A percentile compares a stretch with the other conserved stretches of the same genome.
Conservation (phyloP, 2,329 filamentous ascomycete species). For the Xylariaceae sp. region DNA sequence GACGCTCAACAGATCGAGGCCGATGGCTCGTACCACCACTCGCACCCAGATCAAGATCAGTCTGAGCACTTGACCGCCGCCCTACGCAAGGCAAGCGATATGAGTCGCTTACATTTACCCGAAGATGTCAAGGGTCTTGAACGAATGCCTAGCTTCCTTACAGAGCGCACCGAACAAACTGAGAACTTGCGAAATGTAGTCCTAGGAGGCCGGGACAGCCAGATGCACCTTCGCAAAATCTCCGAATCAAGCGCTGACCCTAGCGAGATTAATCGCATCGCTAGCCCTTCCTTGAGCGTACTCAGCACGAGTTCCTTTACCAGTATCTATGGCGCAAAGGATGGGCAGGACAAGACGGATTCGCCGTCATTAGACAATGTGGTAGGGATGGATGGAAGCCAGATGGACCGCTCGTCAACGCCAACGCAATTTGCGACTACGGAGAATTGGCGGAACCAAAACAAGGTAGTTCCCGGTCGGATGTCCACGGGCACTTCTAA, state of each 20-base stretch:
- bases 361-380: slow-evolving; percentile 21
- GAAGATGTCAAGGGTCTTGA: slow-evolving; percentile 46
- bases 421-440: slow-evolving; percentile 20
- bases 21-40: slow-evolving; percentile 40
- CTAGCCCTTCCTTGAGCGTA: slow-evolving; percentile 64
- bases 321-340: slow-evolving; percentile 60
- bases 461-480: slow-evolving; percentile 28
- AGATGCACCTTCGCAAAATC: slow-evolving; percentile 53
- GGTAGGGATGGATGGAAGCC: slow-evolving; percentile 29
- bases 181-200: slow-evolving; percentile 65
- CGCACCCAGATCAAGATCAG: slow-evolving; percentile 36
- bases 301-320: slow-evolving; percentile 69
- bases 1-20: slow-evolving; percentile 54
- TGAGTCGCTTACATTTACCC: slow-evolving; percentile 21
- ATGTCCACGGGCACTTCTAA: slow-evolving; percentile 37
- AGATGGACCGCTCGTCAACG: slow-evolving; percentile 24
- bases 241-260: slow-evolving; percentile 45
- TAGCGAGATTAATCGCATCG: slow-evolving; percentile 43
- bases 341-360: slow-evolving; percentile 17
- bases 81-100: slow-evolving; percentile 27
- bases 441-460: slow-evolving; percentile 25
- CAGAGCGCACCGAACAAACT: slow-evolving; percentile 60
- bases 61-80: slow-evolving; percentile 24
- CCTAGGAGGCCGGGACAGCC: slow-evolving; percentile 52
- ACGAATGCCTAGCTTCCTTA: slow-evolving; percentile 67